Base-by-base conservation (phyloP, 257 asterid genomes). In the Solanum tacnaense region DNA sequence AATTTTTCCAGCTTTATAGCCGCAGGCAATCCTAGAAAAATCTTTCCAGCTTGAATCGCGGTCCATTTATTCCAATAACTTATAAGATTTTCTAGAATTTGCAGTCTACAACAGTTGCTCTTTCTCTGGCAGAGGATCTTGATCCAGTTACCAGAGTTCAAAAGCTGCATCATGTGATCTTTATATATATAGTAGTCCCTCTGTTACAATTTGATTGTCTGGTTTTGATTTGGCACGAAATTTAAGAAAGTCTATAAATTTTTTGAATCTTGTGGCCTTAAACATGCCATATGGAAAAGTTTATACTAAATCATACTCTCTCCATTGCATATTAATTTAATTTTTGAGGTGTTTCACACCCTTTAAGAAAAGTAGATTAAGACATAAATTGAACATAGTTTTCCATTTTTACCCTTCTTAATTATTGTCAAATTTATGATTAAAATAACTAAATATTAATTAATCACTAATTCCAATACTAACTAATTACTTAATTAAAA, bases 21-120 rank as follows among this genome's bases (percentile, higher is more conserved):
- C 32, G 94, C 95, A 38, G 96, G 97, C 15, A 94, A 87, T 0
- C 95, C 95, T 36, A 95, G 65, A 68, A 93, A 95, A 83, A 95
- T 87, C 85, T 87, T 95, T 67, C 90, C 29, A n/a, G 92, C 92
- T 3, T 21, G 81, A 25, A 92, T 87, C 25, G 91, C 67, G n/a
- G 93, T 92, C 96, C 94, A 94, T 21, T 84, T 90, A 34, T 21
- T 71, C 96, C 96, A 93, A 18, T 93, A 92, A 86, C 21, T 87
- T 83, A 10, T 65, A 58, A 92, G 84, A 38, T 89, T 87, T 3
- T 44, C 52, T 4, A 44, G 16, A 44, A 44, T 44, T 12, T 11
- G 21, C 32, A 21, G 32, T 9, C 32, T 36, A 0, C 56, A 21
- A 16, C 10, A 74, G 10, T n/a, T 35, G 32, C 49, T 20, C 7